Base-by-base conservation (phyloP, 1,284 basidiomycete genomes). In the Rhodotorula mucilaginosa region DNA sequence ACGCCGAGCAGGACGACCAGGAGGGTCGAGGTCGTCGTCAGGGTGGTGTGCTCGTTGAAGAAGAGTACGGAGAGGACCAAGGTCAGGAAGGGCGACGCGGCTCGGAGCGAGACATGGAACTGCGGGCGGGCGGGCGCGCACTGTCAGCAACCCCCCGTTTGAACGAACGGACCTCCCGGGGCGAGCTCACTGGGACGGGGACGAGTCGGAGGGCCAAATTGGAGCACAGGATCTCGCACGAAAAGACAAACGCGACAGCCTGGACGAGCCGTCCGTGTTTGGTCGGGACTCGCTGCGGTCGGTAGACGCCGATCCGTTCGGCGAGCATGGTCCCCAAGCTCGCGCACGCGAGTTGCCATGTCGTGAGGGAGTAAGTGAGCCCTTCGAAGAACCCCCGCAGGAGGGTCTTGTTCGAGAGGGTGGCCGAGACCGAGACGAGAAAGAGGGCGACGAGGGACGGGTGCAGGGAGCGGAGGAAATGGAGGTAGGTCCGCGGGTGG, bases 101-200 rank as follows among this genome's bases (percentile, higher is more conserved):
- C 73, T 34, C 75, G 73, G 5, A 76, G 66, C 29, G 73, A 73
- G 44, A 76, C 54, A 61, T 76, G 75, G 47, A 72, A 74, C 72
- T 73, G 59, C 10, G 19, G 12, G 23, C 8, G 21, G 49, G 1
- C 3, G 21, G 3, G 26, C 26, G 26, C 26, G 26, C 26, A 26
- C 26, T 51, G 56, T 48, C 16, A 39, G 54, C 19, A 12, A 5
- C 23, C 21, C 10, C 21, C 34, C 5, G 34, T 7, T 0, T 7
- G n/a, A 31, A 3, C n/a, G 26, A 26, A 1, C 12, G 3, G 21
- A 18, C 29, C 23, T 5, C 21, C 5, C n/a, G 21, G 10, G 65
- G 13, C 13, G 5, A 1, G 59, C 72, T n/a, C 47, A 75, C 72
- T 13, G 75, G 74, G 15, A 76, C 67, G 19, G 71, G 65, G 10